Conservation (phyloP, 139 green algal genomes). For the Limnomonas spitsbergensis region DNA sequence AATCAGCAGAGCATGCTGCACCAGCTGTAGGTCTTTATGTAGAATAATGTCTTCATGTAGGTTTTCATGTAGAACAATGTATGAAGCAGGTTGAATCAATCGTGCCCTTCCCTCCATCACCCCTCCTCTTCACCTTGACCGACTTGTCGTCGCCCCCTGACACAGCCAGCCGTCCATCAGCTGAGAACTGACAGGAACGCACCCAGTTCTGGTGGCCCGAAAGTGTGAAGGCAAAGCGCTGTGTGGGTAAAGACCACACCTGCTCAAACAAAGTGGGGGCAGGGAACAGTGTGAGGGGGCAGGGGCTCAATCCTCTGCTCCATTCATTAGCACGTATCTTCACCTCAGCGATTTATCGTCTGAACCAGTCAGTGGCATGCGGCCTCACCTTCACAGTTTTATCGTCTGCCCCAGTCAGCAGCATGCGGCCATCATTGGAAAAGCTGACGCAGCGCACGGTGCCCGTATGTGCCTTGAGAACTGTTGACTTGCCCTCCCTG, state of each 20-base stretch:
- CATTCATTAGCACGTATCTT: too few species aligned
- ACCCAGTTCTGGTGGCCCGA: conserved; percentile 88
- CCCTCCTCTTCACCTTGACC: conserved; percentile 13
- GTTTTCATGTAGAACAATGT: too few species aligned
- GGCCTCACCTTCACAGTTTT: conserved; percentile 79
- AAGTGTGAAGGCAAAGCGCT: conserved; percentile 78
- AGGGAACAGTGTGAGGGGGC: too few species aligned
- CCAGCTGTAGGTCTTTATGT: too few species aligned
- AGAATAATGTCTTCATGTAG: too few species aligned
- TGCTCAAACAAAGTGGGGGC: too few species aligned
- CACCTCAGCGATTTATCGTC: too few species aligned
- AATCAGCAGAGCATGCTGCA: too few species aligned
- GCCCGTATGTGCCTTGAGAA: conserved; percentile 78
- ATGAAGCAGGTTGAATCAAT: too few species aligned
- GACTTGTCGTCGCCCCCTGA: conserved; percentile 78
- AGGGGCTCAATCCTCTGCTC: too few species aligned
- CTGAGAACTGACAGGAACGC: conserved; percentile 63
- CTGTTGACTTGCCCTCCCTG: conserved; percentile 81
- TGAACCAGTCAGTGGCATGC: too few species aligned
- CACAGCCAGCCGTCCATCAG: conserved; percentile 72
- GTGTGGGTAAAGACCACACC: conserved; percentile 75
- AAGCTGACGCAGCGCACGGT: conserved; percentile 78
- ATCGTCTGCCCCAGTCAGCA: conserved; percentile 79
- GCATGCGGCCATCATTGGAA: conserved; percentile 66
- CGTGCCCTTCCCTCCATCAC: too few species aligned